Base-by-base conservation (phyloP, 257 asterid species). In the Schizonepeta tenuifolia region DNA sequence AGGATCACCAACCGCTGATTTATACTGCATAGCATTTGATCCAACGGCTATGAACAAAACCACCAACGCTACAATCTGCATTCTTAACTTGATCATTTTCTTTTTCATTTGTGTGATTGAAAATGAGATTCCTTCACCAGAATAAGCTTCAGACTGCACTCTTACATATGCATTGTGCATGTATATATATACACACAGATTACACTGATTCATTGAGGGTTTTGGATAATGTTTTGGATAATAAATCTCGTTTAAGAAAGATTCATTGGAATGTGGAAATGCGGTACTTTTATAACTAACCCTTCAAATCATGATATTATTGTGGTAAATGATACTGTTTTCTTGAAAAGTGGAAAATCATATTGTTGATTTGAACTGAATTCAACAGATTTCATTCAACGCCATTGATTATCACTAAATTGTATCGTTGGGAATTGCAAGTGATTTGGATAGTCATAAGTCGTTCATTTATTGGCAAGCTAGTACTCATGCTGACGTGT, bases 1-100 rank as follows among this genome's bases (percentile, higher is more conserved):
- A 24, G 94, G 85, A 79, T 88, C 94, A 0, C 94, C 94, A 6
- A 86, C 70, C 0, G 84, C 94, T 1, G 91, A 84, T 65, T 9
- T 2, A 21, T 59, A 41, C 22, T 67, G 64, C 9, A 18, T 7
- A 4, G 1, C 65, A 38, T 7, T 8, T 35, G 51, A 33, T n/a
- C 79, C 79, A 38, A 58, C 20, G 0, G 43, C 8, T 38, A 57
- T 13, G 18, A 75, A 7, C 20, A 60, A 36, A 2, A 17, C 36
- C 5, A 61, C 57, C n/a, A 65, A 40, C 41, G 10, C 26, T 12
- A 14, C 9, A 49, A 36, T 2, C 9, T 38, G 17, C 68, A 59
- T 58, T 1, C 55, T 49, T 7, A 49, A 20, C 7, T 51, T 53
- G 18, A 12, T 6, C 63, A 22, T 56, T 56, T 24, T 26, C 61